phyloP scores from a whole-genome alignment of 2,329 filamentous ascomycete species.

The Ophiostoma novo-ulmi region DNA sequence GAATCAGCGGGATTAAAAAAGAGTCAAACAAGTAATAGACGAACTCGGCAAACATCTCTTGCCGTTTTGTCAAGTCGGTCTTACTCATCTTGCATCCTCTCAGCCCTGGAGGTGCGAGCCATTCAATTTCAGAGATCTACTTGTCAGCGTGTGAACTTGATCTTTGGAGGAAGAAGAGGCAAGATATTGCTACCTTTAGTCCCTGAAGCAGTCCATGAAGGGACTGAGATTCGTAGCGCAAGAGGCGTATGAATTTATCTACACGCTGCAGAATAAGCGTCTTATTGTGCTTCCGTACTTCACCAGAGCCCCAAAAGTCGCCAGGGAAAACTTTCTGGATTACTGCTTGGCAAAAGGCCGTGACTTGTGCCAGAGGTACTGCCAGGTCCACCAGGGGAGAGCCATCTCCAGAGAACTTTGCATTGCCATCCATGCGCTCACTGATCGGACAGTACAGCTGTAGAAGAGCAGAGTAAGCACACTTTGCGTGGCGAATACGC shows the following conservation, averaged over 20 bases:
- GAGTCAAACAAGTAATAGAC: slow-evolving; percentile 93
- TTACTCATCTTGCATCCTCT: slow-evolving; percentile 54
- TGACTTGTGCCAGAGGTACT: slow-evolving; percentile 63
- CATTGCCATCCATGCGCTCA: background rate
- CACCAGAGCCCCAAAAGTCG: slow-evolving; percentile 64
- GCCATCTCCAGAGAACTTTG: slow-evolving; percentile 18
- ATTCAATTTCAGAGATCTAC: slow-evolving; percentile 56
- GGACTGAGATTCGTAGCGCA: slow-evolving; percentile 74
- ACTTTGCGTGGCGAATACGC: slow-evolving; percentile 65
- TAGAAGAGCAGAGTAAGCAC: slow-evolving; percentile 74
- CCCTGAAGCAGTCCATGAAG: slow-evolving; percentile 73
- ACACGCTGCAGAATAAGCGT: slow-evolving; percentile 58
- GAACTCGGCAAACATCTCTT: slow-evolving; percentile 75
- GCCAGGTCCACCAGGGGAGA: slow-evolving; percentile 61
- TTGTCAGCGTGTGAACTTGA: slow-evolving; percentile 40
- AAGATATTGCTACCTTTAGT: slow-evolving; percentile 55
- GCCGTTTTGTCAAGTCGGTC: slow-evolving; percentile 69
- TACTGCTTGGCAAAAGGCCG: slow-evolving; percentile 78
- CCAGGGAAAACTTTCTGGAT: slow-evolving; percentile 67
- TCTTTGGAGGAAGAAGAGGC: background rate
- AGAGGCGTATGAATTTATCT: slow-evolving; percentile 70
- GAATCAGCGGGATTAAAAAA: slow-evolving; percentile 77
- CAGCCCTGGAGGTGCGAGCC: slow-evolving; percentile 59
- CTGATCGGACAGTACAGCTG: slow-evolving; percentile 70
- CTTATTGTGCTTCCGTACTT: slow-evolving; percentile 55